Evolutionary conservation across 495 filamentous ascomycete species (phyloP).

Genomic region (Podospora conica): DNA sequence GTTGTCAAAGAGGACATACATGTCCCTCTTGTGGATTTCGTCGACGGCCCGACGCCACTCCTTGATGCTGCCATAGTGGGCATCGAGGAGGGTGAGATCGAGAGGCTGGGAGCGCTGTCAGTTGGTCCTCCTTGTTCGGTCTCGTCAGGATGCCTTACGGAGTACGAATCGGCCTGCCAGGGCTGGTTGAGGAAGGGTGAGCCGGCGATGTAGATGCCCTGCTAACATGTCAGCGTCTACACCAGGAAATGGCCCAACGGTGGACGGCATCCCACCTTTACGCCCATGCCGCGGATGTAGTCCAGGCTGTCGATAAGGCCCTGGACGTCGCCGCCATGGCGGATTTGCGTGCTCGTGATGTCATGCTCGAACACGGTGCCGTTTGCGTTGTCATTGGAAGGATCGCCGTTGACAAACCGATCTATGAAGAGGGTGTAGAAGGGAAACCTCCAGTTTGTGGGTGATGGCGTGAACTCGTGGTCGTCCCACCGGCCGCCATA

Average conservation of each 20-base stretch:
- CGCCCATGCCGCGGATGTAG: conserved; percentile 69
- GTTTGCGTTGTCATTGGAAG: conserved; percentile 65
- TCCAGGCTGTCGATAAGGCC: conserved; percentile 62
- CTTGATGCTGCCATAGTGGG: conserved; percentile 44
- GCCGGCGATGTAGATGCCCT: conserved; percentile 65
- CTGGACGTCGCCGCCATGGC: conserved; percentile 62
- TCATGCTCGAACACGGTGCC: conserved; percentile 66
- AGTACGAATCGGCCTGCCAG: conserved; percentile 53
- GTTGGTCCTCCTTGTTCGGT: neutral
- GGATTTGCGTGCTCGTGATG: conserved; percentile 57
- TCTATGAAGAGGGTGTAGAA: conserved; percentile 66
- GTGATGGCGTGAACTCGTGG: conserved; percentile 50
- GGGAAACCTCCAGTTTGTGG: conserved; percentile 62
- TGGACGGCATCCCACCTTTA: conserved; percentile 35
- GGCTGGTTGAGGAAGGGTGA: conserved; percentile 37
- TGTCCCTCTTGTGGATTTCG: conserved; percentile 61
- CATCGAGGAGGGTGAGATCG: conserved; percentile 21
- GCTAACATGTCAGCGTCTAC: neutral
- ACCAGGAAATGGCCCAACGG: neutral
- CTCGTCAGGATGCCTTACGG: conserved; percentile 9
- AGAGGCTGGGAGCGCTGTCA: conserved; percentile 13
- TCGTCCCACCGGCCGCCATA: conserved; percentile 59
- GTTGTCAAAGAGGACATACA: conserved; percentile 70
- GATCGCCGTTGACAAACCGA: conserved; percentile 64
- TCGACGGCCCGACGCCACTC: conserved; percentile 57